Evolutionary conservation across 495 filamentous ascomycete genomes (phyloP), one percentile per base, ranked within the genome.

Genomic region (Aspergillus saccharolyticus): DNA sequence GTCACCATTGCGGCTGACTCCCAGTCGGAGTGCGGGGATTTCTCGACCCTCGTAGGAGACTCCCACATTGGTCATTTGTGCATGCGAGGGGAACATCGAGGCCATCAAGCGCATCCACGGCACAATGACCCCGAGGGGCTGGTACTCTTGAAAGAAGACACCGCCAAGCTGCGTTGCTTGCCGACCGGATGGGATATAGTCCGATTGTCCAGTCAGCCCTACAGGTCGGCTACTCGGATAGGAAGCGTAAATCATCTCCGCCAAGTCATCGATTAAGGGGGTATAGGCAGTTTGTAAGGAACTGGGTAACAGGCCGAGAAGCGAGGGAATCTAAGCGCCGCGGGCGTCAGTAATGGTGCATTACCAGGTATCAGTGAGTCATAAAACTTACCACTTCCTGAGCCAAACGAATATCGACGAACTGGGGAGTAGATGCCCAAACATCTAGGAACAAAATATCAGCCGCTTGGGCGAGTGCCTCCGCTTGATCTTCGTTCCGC

Each of bases 71-170:
- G 86, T 83, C 61, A 91, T 78, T 33, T 80, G 77, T 24, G 89
- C 86, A 54, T 91, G 85, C 0, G 84, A 84, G 0, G 91, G 84
- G 64, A 96, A 97, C 80, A 98, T 87, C 20, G 90, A 90, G 18
- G 87, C 81, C 61, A 97, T 81, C 25, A 97, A 75, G 25, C 83
- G 85, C 90, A 97, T 91, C 94, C 94, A 98, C 42, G 86, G 87
- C 1, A 73, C 65, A 63, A 94, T 87, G 30, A 94, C 88, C 4
- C 85, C 83, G 4, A 91, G 73, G 4, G 90, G 88, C 63, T 93
- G 91, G 69, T 95, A 96, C 50, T 96, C 84, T 20, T 78, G 77
- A 72, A 98, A 98, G 71, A 96, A 96, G 21, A 94, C 72, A 64
- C 91, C 87, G 39, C 57, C 76, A 44, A 63, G 61, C 15, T 75